Conservation (phyloP, 208 protist species). For the Herpetomonas muscarum region DNA sequence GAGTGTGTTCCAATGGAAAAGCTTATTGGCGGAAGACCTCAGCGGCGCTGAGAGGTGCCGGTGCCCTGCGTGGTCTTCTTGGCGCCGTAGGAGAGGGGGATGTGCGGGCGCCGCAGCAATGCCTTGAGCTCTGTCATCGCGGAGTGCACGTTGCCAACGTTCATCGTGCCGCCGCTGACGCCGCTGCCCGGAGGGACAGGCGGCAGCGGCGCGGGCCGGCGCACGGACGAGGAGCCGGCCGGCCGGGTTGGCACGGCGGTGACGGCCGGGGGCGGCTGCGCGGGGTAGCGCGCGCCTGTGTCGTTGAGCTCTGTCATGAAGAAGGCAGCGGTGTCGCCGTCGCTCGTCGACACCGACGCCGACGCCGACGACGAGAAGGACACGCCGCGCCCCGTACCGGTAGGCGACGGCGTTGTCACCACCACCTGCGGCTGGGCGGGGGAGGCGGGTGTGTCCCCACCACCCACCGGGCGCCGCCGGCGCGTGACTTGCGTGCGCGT, state of each 20-base stretch:
- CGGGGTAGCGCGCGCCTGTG: background rate
- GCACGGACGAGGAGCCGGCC: too few relatives aligned
- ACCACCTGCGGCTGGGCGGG: background rate
- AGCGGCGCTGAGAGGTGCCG: too few relatives aligned
- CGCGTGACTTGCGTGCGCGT: conserved; percentile 6
- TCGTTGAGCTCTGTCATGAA: conserved; percentile 23
- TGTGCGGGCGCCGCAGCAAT: conserved; percentile 75
- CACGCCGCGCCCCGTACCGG: background rate
- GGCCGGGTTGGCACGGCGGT: too few relatives aligned
- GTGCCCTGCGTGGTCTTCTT: too few relatives aligned
- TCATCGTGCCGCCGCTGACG: too few relatives aligned
- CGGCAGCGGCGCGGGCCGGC: too few relatives aligned
- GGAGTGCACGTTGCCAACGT: conserved; percentile 65
- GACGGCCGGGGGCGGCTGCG: background rate
- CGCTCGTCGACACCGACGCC: background rate
- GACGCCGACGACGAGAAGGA: background rate
- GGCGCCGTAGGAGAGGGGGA: conserved; percentile 51
- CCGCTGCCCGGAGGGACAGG: too few relatives aligned
- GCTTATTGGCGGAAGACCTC: too few relatives aligned
- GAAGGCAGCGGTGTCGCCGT: conserved; percentile 11
- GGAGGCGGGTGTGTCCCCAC: background rate
- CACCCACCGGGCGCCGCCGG: background rate
- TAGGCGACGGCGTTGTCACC: background rate
- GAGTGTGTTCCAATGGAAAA: too few relatives aligned
- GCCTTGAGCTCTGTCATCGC: conserved; percentile 73